Base-by-base conservation (phyloP, 306 rosid species). In the Myrica gale region DNA sequence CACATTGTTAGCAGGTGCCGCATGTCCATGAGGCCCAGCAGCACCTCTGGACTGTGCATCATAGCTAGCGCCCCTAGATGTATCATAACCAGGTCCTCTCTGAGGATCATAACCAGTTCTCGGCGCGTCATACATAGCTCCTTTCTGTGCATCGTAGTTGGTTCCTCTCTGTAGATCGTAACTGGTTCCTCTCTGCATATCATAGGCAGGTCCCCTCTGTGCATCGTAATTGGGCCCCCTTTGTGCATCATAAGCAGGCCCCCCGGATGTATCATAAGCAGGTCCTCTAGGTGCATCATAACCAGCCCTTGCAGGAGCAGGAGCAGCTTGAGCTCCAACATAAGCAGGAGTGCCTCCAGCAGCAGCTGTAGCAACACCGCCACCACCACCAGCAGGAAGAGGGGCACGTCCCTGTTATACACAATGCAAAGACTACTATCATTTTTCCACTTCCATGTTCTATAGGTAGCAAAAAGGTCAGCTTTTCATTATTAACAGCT, bases 11-110 rank as follows among this genome's bases (percentile, higher is more conserved):
- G 69, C 69, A 0, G 85, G 82, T 1, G 78, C 60, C 19, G 72
- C 79, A 58, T 84, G 96, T 78, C 96, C 96, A 37, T 78, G 93
- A 3, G 85, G 86, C 51, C 79, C 93, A 56, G 78, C 74, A 80
- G 78, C 86, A 76, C 87, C 90, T 75, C 95, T 90, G 32, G 91
- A 74, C 74, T 90, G 97, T 23, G 86, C 48, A 76, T 90, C 97
- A 76, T 86, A 90, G 72, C 86, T 90, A 73, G 74, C 83, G 50
- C 79, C 72, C 72, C 89, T 85, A 8, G 89, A 78, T 44, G 89
- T 9, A 69, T 89, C 94, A 76, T 86, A 87, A 53, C 77, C 81
- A 4, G 80, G 51, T 73, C 79, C 96, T 82, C 88, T 86, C 72
- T 84, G 91, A 10, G 82, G 72, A 81, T 89, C 91, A 68, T 87